Percentiles rank a stretch among this genome's conserved stretches.
These are phyloP conservation scores for Eucalyptus sideroxylon DNA, from an alignment of 345 rosid species.

Conservation along the genomic window DNA sequence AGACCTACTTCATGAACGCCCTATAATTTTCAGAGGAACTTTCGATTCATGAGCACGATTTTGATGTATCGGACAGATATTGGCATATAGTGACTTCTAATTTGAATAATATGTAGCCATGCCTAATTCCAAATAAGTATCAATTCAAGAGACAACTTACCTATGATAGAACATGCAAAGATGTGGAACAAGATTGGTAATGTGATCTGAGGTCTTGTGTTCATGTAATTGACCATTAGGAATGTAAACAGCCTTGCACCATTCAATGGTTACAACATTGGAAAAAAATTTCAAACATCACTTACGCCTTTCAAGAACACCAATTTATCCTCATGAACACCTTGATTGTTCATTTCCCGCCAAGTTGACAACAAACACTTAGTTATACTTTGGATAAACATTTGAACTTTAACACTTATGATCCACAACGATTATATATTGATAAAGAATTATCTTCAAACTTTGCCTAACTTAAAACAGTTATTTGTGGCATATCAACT, in stretches of 20 bases:
- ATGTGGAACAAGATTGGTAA: constrained; percentile 26
- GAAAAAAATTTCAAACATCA: too few relatives aligned
- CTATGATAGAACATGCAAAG: constrained; percentile 73
- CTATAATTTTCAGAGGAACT: constrained; percentile 8
- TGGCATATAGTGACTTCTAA: neutral
- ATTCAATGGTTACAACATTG: too few relatives aligned
- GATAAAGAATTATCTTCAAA: too few relatives aligned
- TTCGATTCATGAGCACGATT: neutral
- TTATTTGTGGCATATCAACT: too few relatives aligned
- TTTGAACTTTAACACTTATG: too few relatives aligned
- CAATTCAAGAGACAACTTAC: constrained; percentile 9
- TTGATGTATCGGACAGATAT: neutral
- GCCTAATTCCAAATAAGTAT: neutral
- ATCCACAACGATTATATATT: too few relatives aligned
- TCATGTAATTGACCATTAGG: constrained; percentile 15
- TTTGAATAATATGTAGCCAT: neutral
- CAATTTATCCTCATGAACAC: too few relatives aligned
- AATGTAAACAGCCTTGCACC: neutral
- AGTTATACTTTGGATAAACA: too few relatives aligned
- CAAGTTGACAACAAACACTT: too few relatives aligned
- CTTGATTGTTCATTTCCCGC: too few relatives aligned
- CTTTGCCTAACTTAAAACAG: too few relatives aligned
- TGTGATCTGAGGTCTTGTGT: constrained; percentile 62
- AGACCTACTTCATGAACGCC: constrained; percentile 59
- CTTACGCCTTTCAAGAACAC: too few relatives aligned